Percentiles rank a stretch among this genome's conserved stretches.
These are phyloP conservation scores for Chimonanthus salicifolius DNA, from an alignment of 164 flowering plant species.

Conservation along the genomic window DNA sequence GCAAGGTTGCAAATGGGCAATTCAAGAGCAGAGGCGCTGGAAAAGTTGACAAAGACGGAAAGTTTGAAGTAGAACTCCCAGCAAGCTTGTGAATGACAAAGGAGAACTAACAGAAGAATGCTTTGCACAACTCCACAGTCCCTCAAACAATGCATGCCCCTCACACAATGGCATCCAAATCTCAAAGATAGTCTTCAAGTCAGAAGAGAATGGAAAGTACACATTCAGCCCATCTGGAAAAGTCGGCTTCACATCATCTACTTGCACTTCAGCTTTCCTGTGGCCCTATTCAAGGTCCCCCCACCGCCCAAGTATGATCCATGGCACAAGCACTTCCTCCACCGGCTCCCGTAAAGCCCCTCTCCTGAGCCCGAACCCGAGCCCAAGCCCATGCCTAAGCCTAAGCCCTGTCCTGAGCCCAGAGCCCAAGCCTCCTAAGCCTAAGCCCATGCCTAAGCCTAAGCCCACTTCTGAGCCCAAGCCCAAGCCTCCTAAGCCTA, in stretches of 20 bases:
- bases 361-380: too few relatives aligned
- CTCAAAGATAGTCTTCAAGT: slow-evolving; percentile 38
- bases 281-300: slow-evolving; percentile 46
- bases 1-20: slow-evolving; percentile 49
- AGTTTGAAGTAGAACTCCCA: slow-evolving; percentile 46
- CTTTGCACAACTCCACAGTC: slow-evolving; percentile 63
- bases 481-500: background rate
- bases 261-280: slow-evolving; percentile 51
- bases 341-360: too few relatives aligned
- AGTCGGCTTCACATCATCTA: slow-evolving; percentile 43
- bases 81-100: slow-evolving; percentile 29
- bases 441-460: background rate
- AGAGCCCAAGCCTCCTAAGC: background rate
- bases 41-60: slow-evolving; percentile 53
- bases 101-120: slow-evolving; percentile 55
- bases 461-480: too few relatives aligned
- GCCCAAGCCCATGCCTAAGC: background rate
- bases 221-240: slow-evolving; percentile 32
- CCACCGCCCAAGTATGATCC: slow-evolving; percentile 17
- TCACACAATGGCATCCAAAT: slow-evolving; percentile 35
- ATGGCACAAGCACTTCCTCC: background rate
- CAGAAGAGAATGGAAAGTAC: slow-evolving; percentile 30
- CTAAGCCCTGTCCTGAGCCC: background rate
- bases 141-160: slow-evolving; percentile 53
- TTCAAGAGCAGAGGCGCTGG: slow-evolving; percentile 43